These are phyloP conservation scores for Oryza glaberrima DNA, from an alignment of 176 grass and related monocot genomes.

Conservation along the genomic window DNA sequence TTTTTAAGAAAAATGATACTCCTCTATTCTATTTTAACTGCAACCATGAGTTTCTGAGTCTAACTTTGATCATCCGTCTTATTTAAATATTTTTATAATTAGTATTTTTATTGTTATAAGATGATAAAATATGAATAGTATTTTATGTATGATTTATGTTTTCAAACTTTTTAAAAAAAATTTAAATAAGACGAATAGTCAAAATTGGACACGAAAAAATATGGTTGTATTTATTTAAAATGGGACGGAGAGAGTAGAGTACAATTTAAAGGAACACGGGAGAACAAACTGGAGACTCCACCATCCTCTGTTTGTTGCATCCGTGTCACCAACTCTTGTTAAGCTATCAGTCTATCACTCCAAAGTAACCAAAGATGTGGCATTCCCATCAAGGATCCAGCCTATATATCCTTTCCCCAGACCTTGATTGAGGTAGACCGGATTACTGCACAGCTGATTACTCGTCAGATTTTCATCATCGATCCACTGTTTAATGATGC, in stretches of 20 bases:
- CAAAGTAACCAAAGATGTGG: conserved; percentile 40
- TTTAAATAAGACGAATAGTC: too few relatives aligned
- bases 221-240: too few relatives aligned
- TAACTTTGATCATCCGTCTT: too few relatives aligned
- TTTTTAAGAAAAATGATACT: neutral
- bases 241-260: too few relatives aligned
- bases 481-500: conserved; percentile 31
- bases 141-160: too few relatives aligned
- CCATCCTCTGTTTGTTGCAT: conserved; percentile 18
- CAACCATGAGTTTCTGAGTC: too few relatives aligned
- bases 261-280: neutral
- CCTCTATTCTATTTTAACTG: too few relatives aligned
- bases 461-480: neutral
- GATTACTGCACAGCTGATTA: conserved; percentile 21
- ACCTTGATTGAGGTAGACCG: conserved; percentile 40
- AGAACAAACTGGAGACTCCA: conserved; percentile 26
- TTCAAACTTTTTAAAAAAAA: too few relatives aligned
- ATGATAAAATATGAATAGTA: too few relatives aligned
- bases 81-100: too few relatives aligned
- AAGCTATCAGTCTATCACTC: neutral
- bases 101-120: too few relatives aligned
- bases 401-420: neutral
- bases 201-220: too few relatives aligned
- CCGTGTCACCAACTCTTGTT: conserved; percentile 41
- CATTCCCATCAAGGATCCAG: conserved; percentile 36